A percentile compares a stretch with the other conserved stretches of the same genome.
These are phyloP conservation scores for Saitozyma sp. DNA, from an alignment of 768 basidiomycete species.

Conservation along the genomic window DNA sequence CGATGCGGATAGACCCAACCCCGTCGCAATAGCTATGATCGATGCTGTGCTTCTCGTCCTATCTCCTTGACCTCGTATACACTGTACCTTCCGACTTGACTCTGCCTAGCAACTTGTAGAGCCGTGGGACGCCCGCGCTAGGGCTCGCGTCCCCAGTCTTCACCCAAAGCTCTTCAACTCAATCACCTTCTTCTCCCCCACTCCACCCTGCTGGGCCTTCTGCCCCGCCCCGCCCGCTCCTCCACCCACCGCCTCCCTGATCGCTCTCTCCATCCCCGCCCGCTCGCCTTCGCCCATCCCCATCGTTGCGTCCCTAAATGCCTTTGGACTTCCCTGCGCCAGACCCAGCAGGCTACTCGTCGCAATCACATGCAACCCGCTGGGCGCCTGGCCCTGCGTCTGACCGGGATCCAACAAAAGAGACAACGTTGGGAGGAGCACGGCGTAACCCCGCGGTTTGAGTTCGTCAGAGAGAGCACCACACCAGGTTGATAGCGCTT, in stretches of 20 bases:
- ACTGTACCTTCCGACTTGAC: too few species aligned
- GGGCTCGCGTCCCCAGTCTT: neutral
- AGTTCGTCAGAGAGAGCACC: constrained; percentile 58
- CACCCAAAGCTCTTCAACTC: constrained; percentile 45
- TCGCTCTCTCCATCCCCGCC: constrained; percentile 70
- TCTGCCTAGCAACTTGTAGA: too few species aligned
- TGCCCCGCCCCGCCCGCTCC: constrained; percentile 2
- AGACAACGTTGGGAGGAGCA: constrained; percentile 73
- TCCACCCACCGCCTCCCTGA: constrained; percentile 66
- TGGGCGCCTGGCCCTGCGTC: constrained; percentile 31
- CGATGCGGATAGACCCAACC: too few species aligned
- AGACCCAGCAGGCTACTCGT: constrained; percentile 69
- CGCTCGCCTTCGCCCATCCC: constrained; percentile 63
- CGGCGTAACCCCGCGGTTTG: constrained; percentile 66
- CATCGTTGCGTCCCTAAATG: constrained; percentile 81
- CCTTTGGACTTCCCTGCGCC: constrained; percentile 67
- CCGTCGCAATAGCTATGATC: too few species aligned
- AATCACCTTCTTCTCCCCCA: constrained; percentile 38
- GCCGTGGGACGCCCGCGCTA: too few species aligned
- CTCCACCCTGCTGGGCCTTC: constrained; percentile 3
- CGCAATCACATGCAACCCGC: constrained; percentile 60
- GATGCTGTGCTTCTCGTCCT: too few species aligned
- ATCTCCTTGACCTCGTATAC: too few species aligned
- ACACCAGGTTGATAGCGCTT: constrained; percentile 70
- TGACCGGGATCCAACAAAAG: constrained; percentile 64